A percentile compares a stretch with the other conserved stretches of the same genome.
These are phyloP conservation scores for Carpinus viminea DNA, from an alignment of 306 rosid species.

Conservation along the genomic window DNA sequence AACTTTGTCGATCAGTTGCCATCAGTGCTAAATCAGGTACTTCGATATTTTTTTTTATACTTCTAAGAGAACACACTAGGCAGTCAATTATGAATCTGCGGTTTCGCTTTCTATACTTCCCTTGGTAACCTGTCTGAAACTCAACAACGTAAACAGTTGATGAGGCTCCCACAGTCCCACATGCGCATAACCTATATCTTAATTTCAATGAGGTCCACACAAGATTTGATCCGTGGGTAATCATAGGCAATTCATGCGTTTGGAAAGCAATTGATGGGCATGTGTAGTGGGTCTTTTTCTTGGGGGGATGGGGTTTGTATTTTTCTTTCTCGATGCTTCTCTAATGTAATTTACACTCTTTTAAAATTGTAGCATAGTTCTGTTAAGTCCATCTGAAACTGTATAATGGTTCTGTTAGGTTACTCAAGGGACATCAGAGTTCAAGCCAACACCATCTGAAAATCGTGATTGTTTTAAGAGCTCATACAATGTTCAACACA, in stretches of 20 bases:
- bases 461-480: constrained; percentile 66
- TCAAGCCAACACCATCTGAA: constrained; percentile 87
- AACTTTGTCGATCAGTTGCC: constrained; percentile 95
- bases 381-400: background rate
- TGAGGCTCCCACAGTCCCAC: constrained; percentile 6
- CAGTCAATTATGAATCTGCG: background rate
- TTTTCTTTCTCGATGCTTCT: constrained; percentile 16
- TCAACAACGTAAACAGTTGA: background rate
- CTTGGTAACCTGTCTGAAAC: constrained; percentile 6
- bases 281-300: background rate
- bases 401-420: constrained; percentile 47
- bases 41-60: background rate
- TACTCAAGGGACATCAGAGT: constrained; percentile 85
- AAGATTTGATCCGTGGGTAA: constrained; percentile 3
- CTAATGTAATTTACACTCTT: background rate
- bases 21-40: constrained; percentile 77
- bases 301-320: background rate
- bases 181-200: background rate
- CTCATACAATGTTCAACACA: constrained; percentile 80
- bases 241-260: background rate
- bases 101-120: constrained; percentile 1
- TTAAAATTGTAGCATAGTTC: constrained; percentile 6
- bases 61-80: no score
- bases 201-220: background rate
- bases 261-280: constrained; percentile 16